Base-by-base conservation (phyloP, 768 basidiomycete species). In the Tricholoma bakamatsutake region DNA sequence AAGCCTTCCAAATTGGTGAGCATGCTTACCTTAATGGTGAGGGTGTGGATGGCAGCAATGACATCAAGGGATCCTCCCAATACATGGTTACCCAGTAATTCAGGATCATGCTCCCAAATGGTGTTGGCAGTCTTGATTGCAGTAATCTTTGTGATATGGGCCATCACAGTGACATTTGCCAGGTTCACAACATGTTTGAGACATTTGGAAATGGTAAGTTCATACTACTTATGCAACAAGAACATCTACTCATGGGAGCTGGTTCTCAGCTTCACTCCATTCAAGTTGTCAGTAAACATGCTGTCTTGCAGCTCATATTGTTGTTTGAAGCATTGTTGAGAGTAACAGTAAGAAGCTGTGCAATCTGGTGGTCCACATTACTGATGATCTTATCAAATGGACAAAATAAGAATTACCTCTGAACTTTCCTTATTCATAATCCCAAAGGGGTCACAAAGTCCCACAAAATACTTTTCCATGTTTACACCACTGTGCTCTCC, bases 61-160 rank as follows among this genome's bases (percentile, higher is more conserved):
- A 69, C 67, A 56, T 72, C 65, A 0, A 72, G 57, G 0, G 62
- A 68, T 17, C 64, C 60, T 5, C 62, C 60, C 27, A 65, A 56
- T 4, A 72, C 60, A 12, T 57, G 48, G 48, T 72, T 71, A 34
- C n/a, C n/a, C n/a, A n/a, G n/a, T n/a, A n/a, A n/a, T n/a, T n/a
- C n/a, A n/a, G n/a, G n/a, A n/a, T n/a, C 64, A 52, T 66, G 71
- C 15, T 70, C 67, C 71, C 69, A 74, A 15, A 74, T 73, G 0
- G 69, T 67, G 0, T 55, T 61, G 9, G 61, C 54, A 0, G 56
- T 71, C 39, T 70, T 64, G 2, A 71, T 52, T 1, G 59, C 61
- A 0, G 64, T 62, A n/a, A n/a, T n/a, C n/a, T n/a, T n/a, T n/a
- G n/a, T n/a, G n/a, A n/a, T n/a, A n/a, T n/a, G n/a, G n/a, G n/a